Base-by-base conservation (phyloP, 371 early-diverging fungal species). In the Mortierella sp. region DNA sequence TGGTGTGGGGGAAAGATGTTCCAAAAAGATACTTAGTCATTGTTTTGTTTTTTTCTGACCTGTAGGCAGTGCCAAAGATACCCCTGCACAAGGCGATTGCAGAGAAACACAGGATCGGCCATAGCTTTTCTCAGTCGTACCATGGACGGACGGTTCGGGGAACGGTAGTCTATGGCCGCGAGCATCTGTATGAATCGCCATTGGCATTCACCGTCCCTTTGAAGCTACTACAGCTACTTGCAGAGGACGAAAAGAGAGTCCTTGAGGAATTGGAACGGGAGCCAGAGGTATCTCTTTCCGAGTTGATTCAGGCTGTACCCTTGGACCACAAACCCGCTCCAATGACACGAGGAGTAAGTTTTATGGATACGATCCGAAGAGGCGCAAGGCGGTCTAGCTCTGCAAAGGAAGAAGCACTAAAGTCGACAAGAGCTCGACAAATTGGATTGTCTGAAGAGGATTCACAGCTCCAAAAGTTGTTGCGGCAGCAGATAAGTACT, bases 61-160 rank as follows among this genome's bases (percentile, higher is more conserved):
- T 47, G 12, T 58, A 76, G 70, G 43, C 26, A 6, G 39, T 59
- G 24, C 78, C 70, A 54, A 66, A 43, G 21, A 16, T 69, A 12
- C 64, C 64, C 7, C 26, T 14, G 8, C 26, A 46, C 48, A 76
- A 76, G 50, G 47, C 39, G 6, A 43, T 42, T 18, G 62, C 55
- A 10, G 78, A 76, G 38, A 31, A 26, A 10, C 43, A 23, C 23
- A 52, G 67, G 23, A 13, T 50, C 10, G 78, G 78, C 7, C 71
- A 70, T 2, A 66, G 59, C 26, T 76, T 76, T 39, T 58, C 78
- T 19, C 78, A 76, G 31, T 62, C 78, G n/a, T 76, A 76, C 41
- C 59, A 54, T 27, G 78, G 78, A 26, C 67, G 54, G 16, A 58
- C 78, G 13, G 63, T 58, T 16, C 70, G 62, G 34, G 78, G 70